Evolutionary conservation across 345 rosid species (phyloP), one percentile per base, ranked within the genome.

Genomic region (Arabidopsis thaliana): DNA sequence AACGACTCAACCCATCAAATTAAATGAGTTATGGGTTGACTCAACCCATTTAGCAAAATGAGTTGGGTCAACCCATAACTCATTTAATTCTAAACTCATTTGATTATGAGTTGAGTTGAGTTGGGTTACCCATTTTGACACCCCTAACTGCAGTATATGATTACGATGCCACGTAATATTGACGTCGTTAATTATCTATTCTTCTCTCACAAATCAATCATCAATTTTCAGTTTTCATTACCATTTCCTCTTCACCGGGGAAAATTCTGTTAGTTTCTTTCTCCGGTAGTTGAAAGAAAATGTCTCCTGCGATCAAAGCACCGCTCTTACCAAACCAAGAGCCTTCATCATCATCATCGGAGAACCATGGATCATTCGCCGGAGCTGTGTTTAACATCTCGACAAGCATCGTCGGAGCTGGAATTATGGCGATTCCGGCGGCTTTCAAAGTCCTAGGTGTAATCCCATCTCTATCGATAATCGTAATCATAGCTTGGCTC

Each of bases 361-460:
- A 25, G 71, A 81, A 73, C 61, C 82, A 65, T 20, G 84, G 85
- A 0, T 90, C 95, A 0, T 74, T 91, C 10, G 58, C 85, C 0
- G 96, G 98, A 8, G 97, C 97, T 0, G 89, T 94, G 75, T 94
- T 94, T 80, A 94, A 91, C 53, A 91, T 94, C 37, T 85, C 98
- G 1, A 94, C 97, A 0, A 91, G 85, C 79, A 85, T 88, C 11
- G 80, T 94, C 37, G 97, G 98, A 8, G 96, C 97, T 3, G 97
- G 97, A 4, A 94, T 91, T 34, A 94, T 94, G 98, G 87, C 98
- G 4, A 85, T 91, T 45, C 96, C 98, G 1, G 97, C 93, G 9
- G 88, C 98, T 3, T 52, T 88, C 2, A 91, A 84, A 81, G 97
- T 94, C 8, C 82, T 94, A 0, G 98, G 98, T 4, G 85, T 89